Conservation (phyloP, 768 basidiomycete genomes). For the Russula earlei region DNA sequence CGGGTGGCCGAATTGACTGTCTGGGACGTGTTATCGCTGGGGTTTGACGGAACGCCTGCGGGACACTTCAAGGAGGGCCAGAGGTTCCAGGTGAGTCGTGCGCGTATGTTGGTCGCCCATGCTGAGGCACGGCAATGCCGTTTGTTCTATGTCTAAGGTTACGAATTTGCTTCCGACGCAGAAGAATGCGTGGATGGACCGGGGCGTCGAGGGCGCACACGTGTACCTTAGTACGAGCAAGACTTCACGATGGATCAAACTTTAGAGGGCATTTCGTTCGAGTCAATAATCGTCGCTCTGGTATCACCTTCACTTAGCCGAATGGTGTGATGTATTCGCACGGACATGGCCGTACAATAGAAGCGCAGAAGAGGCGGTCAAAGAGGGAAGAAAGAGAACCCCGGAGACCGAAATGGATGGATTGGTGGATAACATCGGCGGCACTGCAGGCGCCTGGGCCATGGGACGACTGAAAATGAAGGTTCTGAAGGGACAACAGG, state of each 20-base stretch:
- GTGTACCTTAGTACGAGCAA: slow-evolving; percentile 61
- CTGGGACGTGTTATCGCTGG: slow-evolving; percentile 16
- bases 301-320: no score
- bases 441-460: no score
- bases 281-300: background rate
- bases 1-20: slow-evolving; percentile 16
- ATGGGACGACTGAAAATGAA: no score
- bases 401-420: no score
- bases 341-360: no score
- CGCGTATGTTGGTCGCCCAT: background rate
- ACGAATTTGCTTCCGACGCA: slow-evolving; percentile 68
- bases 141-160: slow-evolving; percentile 28
- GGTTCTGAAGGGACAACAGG: no score
- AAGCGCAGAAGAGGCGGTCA: no score
- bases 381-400: no score
- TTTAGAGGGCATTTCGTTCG: background rate
- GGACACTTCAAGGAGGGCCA: slow-evolving; percentile 17
- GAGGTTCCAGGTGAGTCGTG: slow-evolving; percentile 12
- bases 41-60: slow-evolving; percentile 4
- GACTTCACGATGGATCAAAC: slow-evolving; percentile 52
- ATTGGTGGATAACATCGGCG: no score
- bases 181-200: slow-evolving; percentile 60
- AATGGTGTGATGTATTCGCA: no score
- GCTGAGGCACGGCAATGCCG: background rate
- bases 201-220: slow-evolving; percentile 40